Evolutionary conservation across 441 rosid genomes (phyloP).

Genomic region (Viola pubescens): DNA sequence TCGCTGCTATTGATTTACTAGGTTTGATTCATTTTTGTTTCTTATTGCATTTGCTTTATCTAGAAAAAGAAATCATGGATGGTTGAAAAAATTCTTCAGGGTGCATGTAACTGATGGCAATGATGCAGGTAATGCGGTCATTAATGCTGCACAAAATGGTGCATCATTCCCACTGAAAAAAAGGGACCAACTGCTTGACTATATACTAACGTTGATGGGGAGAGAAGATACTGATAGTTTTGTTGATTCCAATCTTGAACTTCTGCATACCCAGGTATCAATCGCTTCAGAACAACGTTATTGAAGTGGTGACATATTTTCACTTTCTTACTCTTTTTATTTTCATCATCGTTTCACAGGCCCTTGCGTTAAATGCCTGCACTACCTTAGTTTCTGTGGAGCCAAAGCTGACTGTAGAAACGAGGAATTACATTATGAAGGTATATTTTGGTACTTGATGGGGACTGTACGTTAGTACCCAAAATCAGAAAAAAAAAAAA

Average conservation of each 20-base stretch:
- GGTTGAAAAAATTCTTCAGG: neutral
- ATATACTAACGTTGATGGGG: conserved; percentile 94
- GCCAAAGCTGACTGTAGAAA: conserved; percentile 89
- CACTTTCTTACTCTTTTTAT: conserved; percentile 13
- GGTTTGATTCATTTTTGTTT: conserved; percentile 31
- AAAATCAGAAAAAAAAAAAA: no score
- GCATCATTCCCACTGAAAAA: conserved; percentile 80
- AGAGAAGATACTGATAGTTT: conserved; percentile 75
- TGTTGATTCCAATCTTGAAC: conserved; percentile 90
- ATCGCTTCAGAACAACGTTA: conserved; percentile 17
- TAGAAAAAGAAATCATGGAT: neutral
- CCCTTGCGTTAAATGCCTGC: conserved; percentile 95
- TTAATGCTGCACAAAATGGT: conserved; percentile 89
- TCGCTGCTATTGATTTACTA: conserved; percentile 94
- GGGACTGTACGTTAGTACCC: conserved; percentile 4
- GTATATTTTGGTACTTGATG: conserved; percentile 30
- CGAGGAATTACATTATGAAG: conserved; percentile 95
- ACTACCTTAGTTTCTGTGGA: conserved; percentile 97
- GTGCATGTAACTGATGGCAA: conserved; percentile 7
- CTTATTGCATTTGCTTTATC: neutral
- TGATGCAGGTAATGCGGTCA: conserved; percentile 83
- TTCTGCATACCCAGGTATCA: conserved; percentile 80
- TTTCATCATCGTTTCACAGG: conserved; percentile 44
- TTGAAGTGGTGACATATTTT: neutral
- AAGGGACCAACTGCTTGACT: conserved; percentile 87